Percentiles rank a stretch among this genome's conserved stretches.
Evolutionary conservation across 1,284 basidiomycete species (phyloP).

Genomic region (Heterobasidion annosum): DNA sequence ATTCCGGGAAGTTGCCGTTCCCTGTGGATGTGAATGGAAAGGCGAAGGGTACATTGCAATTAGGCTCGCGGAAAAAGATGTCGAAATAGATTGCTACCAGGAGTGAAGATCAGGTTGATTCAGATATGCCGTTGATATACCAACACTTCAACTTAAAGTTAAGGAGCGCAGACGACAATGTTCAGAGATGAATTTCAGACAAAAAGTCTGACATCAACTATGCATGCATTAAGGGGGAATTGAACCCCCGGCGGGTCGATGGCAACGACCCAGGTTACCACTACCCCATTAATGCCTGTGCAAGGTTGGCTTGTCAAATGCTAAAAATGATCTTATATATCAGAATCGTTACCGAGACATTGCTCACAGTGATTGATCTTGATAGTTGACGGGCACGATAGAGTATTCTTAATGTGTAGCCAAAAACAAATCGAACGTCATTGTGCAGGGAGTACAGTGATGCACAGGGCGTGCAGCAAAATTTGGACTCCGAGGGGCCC

Average conservation of each 20-base stretch:
- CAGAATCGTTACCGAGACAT: too few species aligned
- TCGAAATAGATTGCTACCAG: neutral
- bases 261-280: slow-evolving; percentile 45
- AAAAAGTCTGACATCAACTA: too few species aligned
- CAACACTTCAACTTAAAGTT: neutral
- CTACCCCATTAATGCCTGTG: slow-evolving; percentile 35
- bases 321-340: too few species aligned
- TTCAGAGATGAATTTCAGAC: neutral
- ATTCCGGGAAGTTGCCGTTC: slow-evolving; percentile 3
- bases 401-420: too few species aligned
- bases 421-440: too few species aligned
- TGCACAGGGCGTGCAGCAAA: too few species aligned
- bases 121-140: too few species aligned
- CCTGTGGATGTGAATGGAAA: slow-evolving; percentile 5
- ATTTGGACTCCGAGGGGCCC: too few species aligned
- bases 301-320: too few species aligned
- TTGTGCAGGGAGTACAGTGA: too few species aligned
- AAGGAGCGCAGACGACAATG: neutral
- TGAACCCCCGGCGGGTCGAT: slow-evolving; percentile 69
- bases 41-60: slow-evolving; percentile 5
- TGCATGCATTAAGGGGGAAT: slow-evolving; percentile 66
- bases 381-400: too few species aligned
- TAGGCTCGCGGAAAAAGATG: slow-evolving; percentile 6
- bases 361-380: too few species aligned
- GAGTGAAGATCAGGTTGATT: neutral